Evolutionary conservation across 2,329 filamentous ascomycete genomes (phyloP), one percentile per base, ranked within the genome.

Genomic region (Nemania abortiva): DNA sequence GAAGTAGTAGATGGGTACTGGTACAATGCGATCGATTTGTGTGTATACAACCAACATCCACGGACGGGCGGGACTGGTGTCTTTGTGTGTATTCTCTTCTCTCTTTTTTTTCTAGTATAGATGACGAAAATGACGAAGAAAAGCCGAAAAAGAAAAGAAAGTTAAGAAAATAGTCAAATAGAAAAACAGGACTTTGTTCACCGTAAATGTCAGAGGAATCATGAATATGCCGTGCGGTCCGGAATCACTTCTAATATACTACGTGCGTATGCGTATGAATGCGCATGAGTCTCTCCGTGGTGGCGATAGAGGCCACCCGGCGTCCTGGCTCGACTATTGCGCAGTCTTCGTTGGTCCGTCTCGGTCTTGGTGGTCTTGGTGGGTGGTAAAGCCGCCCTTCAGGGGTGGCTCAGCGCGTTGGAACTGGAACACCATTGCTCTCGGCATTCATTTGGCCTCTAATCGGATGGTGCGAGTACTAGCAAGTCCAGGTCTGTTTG

Each of bases 401-500:
- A 52, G 65, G 60, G 63, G 70, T 72, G 70, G 70, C 70, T 72
- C 68, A 62, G 70, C 70, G 62, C 65, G 52, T 68, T 52, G 37
- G 56, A 56, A 62, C 55, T 52, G 37, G 56, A 56, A 62, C 55
- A 34, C 22, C 52, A 62, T 56, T 56, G 50, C 57, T 47, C 64
- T 57, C 57, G 52, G 66, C 45, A 50, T n/a, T n/a, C n/a, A n/a
- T 42, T 34, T 59, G 34, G 34, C 45, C 53, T 47, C 24, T 49
- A 31, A 47, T 20, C 24, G 5, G 45, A 42, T 34, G 53, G 45
- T 56, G 24, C 24, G 24, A 0, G 59, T 37, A n/a, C n/a, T n/a
- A 9, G 4, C 13, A 55, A 24, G 24, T 55, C 34, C 66, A 27
- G 24, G 24, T 68, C 60, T 65, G 53, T 61, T 62, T 31, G 57